These are phyloP conservation scores for Wickerhamomyces mucosus DNA, from an alignment of 805 yeast genomes.

Conservation along the genomic window DNA sequence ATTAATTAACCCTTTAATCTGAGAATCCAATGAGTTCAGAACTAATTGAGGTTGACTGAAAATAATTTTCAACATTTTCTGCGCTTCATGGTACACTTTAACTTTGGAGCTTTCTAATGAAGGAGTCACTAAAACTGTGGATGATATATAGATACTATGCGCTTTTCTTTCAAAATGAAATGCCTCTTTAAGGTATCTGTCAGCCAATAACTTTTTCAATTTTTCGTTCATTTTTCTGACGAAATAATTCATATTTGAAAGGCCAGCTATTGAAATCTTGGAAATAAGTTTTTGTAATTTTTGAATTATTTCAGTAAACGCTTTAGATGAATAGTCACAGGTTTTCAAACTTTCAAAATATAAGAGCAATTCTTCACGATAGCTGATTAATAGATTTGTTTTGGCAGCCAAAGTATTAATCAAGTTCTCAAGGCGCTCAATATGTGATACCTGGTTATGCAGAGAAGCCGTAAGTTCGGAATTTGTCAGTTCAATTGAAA, in stretches of 20 bases:
- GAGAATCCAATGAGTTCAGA: slow-evolving; percentile 15
- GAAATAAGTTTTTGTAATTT: slow-evolving; percentile 28
- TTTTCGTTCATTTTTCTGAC: slow-evolving; percentile 25
- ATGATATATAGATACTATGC: slow-evolving; percentile 30
- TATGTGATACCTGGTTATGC: no score
- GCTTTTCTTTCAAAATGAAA: slow-evolving; percentile 4
- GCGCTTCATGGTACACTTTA: slow-evolving; percentile 18
- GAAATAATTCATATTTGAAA: slow-evolving; percentile 23
- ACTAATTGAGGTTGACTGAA: slow-evolving; percentile 19
- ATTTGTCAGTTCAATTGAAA: slow-evolving; percentile 37
- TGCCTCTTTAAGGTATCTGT: slow-evolving; percentile 17
- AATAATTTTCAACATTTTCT: slow-evolving; percentile 16
- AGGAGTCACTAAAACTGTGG: slow-evolving; percentile 30
- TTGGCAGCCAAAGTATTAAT: slow-evolving; percentile 24
- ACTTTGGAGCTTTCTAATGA: slow-evolving; percentile 28
- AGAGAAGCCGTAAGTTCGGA: no score
- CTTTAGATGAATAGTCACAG: slow-evolving; percentile 18
- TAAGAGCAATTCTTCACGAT: slow-evolving; percentile 19
- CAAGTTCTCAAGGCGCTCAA: no score
- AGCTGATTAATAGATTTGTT: slow-evolving; percentile 19
- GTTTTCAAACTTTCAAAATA: slow-evolving; percentile 17
- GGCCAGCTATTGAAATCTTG: slow-evolving; percentile 27
- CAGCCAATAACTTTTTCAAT: slow-evolving; percentile 20
- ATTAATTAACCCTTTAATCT: no score
- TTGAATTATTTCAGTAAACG: slow-evolving; percentile 15